Evolutionary conservation across 139 green algal species (phyloP), one percentile per base, ranked within the genome.

Genomic region (Coelastrella sp.): DNA sequence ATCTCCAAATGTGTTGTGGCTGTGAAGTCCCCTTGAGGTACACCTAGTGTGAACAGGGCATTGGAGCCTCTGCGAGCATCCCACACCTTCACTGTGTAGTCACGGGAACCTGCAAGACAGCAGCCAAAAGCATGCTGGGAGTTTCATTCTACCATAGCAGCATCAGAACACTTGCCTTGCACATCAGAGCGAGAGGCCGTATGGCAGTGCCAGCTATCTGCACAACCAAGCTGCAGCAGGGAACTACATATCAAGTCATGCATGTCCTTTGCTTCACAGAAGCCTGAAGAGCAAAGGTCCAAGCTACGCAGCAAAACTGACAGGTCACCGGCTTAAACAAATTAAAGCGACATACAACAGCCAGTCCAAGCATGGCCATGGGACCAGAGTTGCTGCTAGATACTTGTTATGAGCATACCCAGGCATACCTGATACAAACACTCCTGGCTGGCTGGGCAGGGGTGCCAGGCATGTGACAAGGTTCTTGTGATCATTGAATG

Each of bases 21-120:
- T n/a, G 82, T 47, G 10, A 79, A 47, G 65, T 87, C 82, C 13
- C 17, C 23, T 3, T 54, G 61, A 20, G 58, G 6, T 11, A 87
- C 82, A 71, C 80, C 80, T 6, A 87, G 19, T 32, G 82, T 87
- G 82, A 73, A 73, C 14, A 87, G 61, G 2, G 82, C 82, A 19
- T 32, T 19, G 65, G 65, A 32, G 32, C 64, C 64, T 58, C 16
- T 59, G 82, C 82, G 82, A 17, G 73, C 73, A 73, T 87, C 82
- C 82, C 82, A 87, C 13, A 87, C 13, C 82, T 87, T 87, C 16
- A 87, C 82, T 17, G 82, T 87, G 65, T 57, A 78, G 82, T 87
- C 82, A 2, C 82, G 82, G 11, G 82, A 61, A 13, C 82, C 82
- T 87, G 80, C 17, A 83, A 83, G 32, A 47, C 32, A 47, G 32